Conservation (phyloP, 2,329 filamentous ascomycete genomes). For the Fusarium tjaetaba region DNA sequence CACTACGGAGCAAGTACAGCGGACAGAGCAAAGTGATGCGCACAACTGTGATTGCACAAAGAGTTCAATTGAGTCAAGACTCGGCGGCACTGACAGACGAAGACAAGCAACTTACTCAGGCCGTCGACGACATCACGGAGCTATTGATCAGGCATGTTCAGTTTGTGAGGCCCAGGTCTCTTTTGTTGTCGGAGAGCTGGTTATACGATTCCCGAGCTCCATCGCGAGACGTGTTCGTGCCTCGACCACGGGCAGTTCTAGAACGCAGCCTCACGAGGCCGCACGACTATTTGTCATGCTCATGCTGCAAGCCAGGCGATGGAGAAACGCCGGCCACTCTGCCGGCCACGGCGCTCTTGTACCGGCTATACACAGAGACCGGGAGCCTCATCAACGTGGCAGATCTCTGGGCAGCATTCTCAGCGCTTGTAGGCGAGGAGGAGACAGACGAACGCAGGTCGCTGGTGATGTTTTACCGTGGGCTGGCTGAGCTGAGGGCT, state of each 20-base stretch:
- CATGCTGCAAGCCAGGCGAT: slow-evolving; percentile 67
- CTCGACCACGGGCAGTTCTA: slow-evolving; percentile 74
- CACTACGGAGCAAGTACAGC: slow-evolving; percentile 79
- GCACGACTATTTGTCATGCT: slow-evolving; percentile 80
- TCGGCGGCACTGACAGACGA: slow-evolving; percentile 75
- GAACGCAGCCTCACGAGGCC: slow-evolving; percentile 77
- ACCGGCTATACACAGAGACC: slow-evolving; percentile 82
- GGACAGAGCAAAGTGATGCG: slow-evolving; percentile 75
- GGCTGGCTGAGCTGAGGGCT: slow-evolving; percentile 83
- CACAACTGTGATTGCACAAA: slow-evolving; percentile 83
- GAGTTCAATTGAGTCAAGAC: slow-evolving; percentile 81
- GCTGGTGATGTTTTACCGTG: slow-evolving; percentile 84
- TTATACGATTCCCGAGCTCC: slow-evolving; percentile 78
- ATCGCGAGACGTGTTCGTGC: slow-evolving; percentile 78
- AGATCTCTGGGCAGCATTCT: slow-evolving; percentile 83
- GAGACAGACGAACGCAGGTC: slow-evolving; percentile 62
- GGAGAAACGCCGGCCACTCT: slow-evolving; percentile 67
- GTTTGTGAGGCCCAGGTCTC: slow-evolving; percentile 46
- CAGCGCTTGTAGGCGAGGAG: slow-evolving; percentile 64
- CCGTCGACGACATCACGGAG: slow-evolving; percentile 63
- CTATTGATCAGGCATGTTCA: slow-evolving; percentile 42
- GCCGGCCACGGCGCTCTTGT: slow-evolving; percentile 77
- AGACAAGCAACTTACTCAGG: slow-evolving; percentile 74
- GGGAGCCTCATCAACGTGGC: slow-evolving; percentile 80
- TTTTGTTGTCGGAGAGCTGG: slow-evolving; percentile 77